A percentile compares a stretch with the other conserved stretches of the same genome.
These are phyloP conservation scores for Cornus controversa DNA, from an alignment of 148 eudicot genomes.

Conservation along the genomic window DNA sequence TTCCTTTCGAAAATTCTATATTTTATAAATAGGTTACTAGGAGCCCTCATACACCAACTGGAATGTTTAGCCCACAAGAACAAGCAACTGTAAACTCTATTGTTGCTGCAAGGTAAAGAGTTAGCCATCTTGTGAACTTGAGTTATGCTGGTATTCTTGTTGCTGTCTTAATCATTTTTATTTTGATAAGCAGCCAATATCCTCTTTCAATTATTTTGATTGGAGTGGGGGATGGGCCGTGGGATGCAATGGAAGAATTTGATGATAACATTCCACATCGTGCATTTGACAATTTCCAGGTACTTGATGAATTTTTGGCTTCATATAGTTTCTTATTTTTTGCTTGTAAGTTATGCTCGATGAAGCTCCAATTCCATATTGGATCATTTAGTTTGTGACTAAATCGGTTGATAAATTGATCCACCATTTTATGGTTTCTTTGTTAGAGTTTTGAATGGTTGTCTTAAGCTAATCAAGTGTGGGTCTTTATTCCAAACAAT, in stretches of 20 bases:
- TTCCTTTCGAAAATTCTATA: neutral
- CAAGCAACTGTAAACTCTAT: slow-evolving; percentile 68
- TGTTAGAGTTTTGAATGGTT: too few species aligned
- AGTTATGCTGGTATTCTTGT: neutral
- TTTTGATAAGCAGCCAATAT: slow-evolving; percentile 42
- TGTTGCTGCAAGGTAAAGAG: slow-evolving; percentile 67
- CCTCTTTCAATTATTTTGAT: slow-evolving; percentile 79
- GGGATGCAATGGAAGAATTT: slow-evolving; percentile 79
- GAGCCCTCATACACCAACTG: slow-evolving; percentile 41
- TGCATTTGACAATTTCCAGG: slow-evolving; percentile 88
- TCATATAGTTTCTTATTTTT: neutral
- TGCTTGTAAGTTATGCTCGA: too few species aligned
- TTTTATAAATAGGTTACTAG: slow-evolving; percentile 47
- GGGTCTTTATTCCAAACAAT: too few species aligned
- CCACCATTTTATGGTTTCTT: too few species aligned
- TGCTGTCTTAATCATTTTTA: neutral
- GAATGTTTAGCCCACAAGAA: slow-evolving; percentile 68
- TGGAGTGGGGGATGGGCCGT: slow-evolving; percentile 92
- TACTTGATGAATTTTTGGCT: slow-evolving; percentile 16
- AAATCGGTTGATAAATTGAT: too few species aligned
- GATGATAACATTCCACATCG: slow-evolving; percentile 80
- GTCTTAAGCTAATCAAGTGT: too few species aligned
- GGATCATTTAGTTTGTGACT: too few species aligned
- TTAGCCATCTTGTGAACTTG: slow-evolving; percentile 4
- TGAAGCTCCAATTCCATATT: neutral